Percentiles rank a stretch among this genome's conserved stretches.
phyloP scores from a whole-genome alignment of 768 basidiomycete species.

The Phallus indusiatus region DNA sequence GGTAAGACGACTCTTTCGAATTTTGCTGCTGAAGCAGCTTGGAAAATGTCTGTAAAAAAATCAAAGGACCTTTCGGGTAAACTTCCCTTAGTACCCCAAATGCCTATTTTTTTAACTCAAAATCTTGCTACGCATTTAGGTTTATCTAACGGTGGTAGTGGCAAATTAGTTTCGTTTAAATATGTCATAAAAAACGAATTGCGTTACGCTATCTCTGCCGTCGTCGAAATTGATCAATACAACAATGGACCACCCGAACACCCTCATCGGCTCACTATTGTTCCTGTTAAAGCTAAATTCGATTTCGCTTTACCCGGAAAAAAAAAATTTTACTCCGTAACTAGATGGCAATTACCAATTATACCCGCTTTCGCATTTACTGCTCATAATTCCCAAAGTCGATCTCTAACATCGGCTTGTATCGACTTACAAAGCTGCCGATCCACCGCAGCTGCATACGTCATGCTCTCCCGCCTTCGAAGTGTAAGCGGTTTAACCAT shows the following conservation, averaged over 20 bases:
- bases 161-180: not conserved
- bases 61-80: not conserved
- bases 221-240: not conserved
- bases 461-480: conserved; percentile 22
- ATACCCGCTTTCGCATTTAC: conserved; percentile 21
- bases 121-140: not conserved
- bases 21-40: not conserved
- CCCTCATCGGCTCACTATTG: not conserved
- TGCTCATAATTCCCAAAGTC: conserved; percentile 21
- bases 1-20: not conserved
- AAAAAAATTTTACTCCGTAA: not conserved
- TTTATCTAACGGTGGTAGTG: not conserved
- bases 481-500: conserved; percentile 16
- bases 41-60: not conserved
- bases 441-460: conserved; percentile 18
- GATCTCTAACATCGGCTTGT: conserved; percentile 16
- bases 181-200: not conserved
- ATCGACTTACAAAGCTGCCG: conserved; percentile 17
- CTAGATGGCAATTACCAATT: conserved; percentile 16
- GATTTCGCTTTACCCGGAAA: not conserved
- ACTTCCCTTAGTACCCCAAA: not conserved
- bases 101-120: not conserved
- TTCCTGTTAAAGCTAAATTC: not conserved
- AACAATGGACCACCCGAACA: not conserved
- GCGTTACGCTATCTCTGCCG: not conserved